Percentiles rank a stretch among this genome's conserved stretches.
Evolutionary conservation across 2,329 filamentous ascomycete genomes (phyloP).

Genomic region (Metarhizium guizhouense): DNA sequence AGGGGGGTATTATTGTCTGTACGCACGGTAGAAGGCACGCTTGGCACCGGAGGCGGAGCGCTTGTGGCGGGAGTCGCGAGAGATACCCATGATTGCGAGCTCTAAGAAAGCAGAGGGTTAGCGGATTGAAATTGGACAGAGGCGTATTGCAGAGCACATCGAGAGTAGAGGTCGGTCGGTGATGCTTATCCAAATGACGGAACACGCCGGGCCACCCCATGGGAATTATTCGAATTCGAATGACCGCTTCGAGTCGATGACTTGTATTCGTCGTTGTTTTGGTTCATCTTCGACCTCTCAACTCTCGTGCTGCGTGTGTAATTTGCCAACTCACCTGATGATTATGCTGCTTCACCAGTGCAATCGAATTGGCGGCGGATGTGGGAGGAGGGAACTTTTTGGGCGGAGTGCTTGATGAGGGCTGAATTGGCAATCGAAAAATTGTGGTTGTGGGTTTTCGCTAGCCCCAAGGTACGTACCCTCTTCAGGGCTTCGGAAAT

Average conservation of each 20-base stretch:
- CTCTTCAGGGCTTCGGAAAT: constrained; percentile 17
- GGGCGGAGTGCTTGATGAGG: constrained; percentile 19
- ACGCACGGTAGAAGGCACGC: constrained; percentile 83
- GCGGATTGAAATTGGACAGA: not conserved
- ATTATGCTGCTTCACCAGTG: constrained; percentile 36
- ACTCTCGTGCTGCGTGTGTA: not conserved
- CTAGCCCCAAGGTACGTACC: constrained; percentile 26
- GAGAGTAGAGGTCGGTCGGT: not conserved
- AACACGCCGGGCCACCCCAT: too few relatives aligned
- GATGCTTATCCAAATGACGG: not conserved
- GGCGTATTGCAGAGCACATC: not conserved
- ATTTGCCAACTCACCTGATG: constrained; percentile 35
- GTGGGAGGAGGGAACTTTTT: constrained; percentile 30
- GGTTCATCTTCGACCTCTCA: not conserved
- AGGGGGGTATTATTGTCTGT: constrained; percentile 13
- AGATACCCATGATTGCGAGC: constrained; percentile 96
- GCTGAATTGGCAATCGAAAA: constrained; percentile 22
- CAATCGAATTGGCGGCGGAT: constrained; percentile 34
- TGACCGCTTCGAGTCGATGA: not conserved
- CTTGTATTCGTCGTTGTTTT: not conserved
- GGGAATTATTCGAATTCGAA: not conserved
- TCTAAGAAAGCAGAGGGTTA: constrained; percentile 31
- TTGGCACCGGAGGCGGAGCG: constrained; percentile 98
- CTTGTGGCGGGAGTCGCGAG: constrained; percentile 99
- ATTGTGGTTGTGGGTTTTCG: constrained; percentile 32